phyloP scores from a whole-genome alignment of 1,284 basidiomycete species.

The Ceratobasidium theobromae region DNA sequence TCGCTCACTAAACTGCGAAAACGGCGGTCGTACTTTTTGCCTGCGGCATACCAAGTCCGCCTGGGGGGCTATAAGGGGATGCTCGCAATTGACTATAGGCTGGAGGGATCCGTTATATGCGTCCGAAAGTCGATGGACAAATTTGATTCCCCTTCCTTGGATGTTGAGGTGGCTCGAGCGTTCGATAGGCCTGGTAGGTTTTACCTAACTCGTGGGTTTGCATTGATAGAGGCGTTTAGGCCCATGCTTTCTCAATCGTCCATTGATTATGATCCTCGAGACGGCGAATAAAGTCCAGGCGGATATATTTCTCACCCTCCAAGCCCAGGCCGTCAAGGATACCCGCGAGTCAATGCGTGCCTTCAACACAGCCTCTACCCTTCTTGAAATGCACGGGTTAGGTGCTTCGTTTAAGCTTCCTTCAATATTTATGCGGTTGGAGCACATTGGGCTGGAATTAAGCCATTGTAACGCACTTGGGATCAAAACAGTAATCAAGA shows the following conservation, averaged over 20 bases:
- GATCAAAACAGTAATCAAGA: constrained; percentile 41
- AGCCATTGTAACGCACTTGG: constrained; percentile 41
- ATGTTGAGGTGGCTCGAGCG: constrained; percentile 63
- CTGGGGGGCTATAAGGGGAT: constrained; percentile 49
- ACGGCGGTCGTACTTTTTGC: constrained; percentile 43
- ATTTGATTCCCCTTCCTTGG: constrained; percentile 53
- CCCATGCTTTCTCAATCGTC: constrained; percentile 43
- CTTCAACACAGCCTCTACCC: constrained; percentile 49
- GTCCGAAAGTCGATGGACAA: constrained; percentile 64
- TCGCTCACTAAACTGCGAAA: constrained; percentile 46
- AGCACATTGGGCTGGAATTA: constrained; percentile 34
- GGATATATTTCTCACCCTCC: constrained; percentile 56
- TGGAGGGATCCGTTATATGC: constrained; percentile 48
- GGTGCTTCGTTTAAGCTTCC: constrained; percentile 48
- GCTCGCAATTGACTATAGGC: constrained; percentile 56
- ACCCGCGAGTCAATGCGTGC: constrained; percentile 49
- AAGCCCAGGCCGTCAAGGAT: constrained; percentile 54
- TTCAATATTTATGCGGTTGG: constrained; percentile 46
- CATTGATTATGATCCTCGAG: constrained; percentile 69
- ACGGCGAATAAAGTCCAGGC: constrained; percentile 52
- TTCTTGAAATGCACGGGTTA: constrained; percentile 52
- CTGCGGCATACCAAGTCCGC: constrained; percentile 41
- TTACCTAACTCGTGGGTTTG: constrained; percentile 45
- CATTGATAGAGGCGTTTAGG: background rate
- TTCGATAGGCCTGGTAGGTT: constrained; percentile 61